Evolutionary conservation across 2,329 filamentous ascomycete genomes (phyloP).

Genomic region (Cercospora canescens): DNA sequence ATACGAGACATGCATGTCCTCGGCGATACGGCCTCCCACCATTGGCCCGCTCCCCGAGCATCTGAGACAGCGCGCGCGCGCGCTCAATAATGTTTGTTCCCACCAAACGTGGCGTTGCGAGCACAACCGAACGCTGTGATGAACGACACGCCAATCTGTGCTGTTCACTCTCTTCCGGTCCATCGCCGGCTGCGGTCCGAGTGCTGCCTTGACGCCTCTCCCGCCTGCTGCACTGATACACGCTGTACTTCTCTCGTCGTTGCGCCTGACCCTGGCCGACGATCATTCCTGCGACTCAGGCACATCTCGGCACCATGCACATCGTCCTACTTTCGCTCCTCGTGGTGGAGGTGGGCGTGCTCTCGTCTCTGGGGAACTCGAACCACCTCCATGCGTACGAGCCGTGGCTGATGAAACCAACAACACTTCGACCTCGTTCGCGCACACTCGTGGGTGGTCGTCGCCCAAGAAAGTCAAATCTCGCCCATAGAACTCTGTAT

Average conservation of each 20-base stretch:
- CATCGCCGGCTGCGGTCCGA: neutral
- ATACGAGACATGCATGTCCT: too few relatives aligned
- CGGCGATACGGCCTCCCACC: neutral
- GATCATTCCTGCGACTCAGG: constrained; percentile 2
- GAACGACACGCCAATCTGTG: constrained; percentile 2
- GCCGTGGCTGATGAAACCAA: neutral
- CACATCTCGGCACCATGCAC: neutral
- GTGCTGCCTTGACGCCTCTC: neutral
- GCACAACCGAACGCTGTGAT: neutral
- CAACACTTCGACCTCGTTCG: neutral
- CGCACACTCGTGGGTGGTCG: neutral
- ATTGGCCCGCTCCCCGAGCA: neutral
- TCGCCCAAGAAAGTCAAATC: neutral
- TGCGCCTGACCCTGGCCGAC: neutral
- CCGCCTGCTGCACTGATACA: neutral
- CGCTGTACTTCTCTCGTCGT: neutral
- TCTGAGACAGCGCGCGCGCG: neutral
- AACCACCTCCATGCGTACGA: neutral
- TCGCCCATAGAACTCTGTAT: neutral
- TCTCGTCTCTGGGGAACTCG: neutral
- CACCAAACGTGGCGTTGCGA: neutral
- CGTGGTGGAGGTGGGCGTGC: neutral
- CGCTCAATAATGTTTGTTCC: too few relatives aligned
- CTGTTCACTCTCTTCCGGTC: too few relatives aligned
- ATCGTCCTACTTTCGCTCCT: neutral